phyloP scores from a whole-genome alignment of 2,329 filamentous ascomycete species.

The Epichloe gansuensis region DNA sequence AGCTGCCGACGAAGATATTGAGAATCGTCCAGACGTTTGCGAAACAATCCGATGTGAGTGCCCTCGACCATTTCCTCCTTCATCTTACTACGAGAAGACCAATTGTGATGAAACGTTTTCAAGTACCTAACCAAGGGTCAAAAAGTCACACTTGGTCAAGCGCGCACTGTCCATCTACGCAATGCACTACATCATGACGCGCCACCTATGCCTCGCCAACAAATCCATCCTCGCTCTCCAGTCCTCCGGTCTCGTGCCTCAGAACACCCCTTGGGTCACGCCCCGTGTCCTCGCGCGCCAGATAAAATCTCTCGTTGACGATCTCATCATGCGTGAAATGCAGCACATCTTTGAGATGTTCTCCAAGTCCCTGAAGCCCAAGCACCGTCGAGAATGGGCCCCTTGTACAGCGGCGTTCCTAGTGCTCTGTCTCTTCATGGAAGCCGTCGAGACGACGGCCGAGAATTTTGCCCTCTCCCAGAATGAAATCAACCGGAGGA shows the following conservation, averaged over 20 bases:
- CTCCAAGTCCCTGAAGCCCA: slow-evolving; percentile 39
- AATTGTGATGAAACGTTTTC: neutral
- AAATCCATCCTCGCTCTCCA: slow-evolving; percentile 29
- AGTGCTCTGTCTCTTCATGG: slow-evolving; percentile 46
- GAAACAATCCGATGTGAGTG: slow-evolving; percentile 29
- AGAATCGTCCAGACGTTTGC: slow-evolving; percentile 35
- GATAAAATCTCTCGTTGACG: slow-evolving; percentile 43
- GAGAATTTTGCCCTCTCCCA: slow-evolving; percentile 38
- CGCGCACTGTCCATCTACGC: slow-evolving; percentile 41
- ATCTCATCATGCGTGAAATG: slow-evolving; percentile 39
- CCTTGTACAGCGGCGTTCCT: slow-evolving; percentile 44
- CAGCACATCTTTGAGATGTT: slow-evolving; percentile 39
- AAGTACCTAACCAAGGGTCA: neutral
- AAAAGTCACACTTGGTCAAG: slow-evolving; percentile 35
- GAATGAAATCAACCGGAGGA: slow-evolving; percentile 35
- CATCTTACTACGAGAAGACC: neutral
- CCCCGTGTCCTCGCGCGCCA: slow-evolving; percentile 42
- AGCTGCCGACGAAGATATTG: slow-evolving; percentile 33
- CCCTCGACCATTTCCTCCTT: neutral
- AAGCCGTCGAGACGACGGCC: slow-evolving; percentile 39
- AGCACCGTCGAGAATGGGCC: slow-evolving; percentile 40
- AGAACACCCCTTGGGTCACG: slow-evolving; percentile 33
- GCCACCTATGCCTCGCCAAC: slow-evolving; percentile 38
- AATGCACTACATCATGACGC: slow-evolving; percentile 44
- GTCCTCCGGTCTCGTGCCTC: slow-evolving; percentile 29